These are phyloP conservation scores for Kwoniella newhampshirensis DNA, from an alignment of 768 basidiomycete species.

Conservation along the genomic window DNA sequence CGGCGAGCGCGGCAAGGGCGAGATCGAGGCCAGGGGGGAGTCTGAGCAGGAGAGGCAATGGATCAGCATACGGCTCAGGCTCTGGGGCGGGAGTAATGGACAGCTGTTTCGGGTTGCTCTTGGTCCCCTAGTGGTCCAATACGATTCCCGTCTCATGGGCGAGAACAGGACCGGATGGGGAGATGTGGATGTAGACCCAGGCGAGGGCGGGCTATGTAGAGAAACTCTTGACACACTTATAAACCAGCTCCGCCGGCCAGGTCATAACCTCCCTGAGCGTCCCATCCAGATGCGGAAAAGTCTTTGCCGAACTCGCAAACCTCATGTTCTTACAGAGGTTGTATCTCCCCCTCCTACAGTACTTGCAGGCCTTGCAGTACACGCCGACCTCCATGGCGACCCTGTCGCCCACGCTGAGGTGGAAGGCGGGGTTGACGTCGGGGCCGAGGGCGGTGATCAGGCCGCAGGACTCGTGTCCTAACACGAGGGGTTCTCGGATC, in stretches of 20 bases:
- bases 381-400: constrained; percentile 94
- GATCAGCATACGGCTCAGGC: no score
- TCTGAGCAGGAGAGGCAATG: constrained; percentile 16
- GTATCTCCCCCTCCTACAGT: constrained; percentile 67
- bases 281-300: constrained; percentile 89
- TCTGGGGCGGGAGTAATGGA: no score
- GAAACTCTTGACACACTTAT: constrained; percentile 75
- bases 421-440: constrained; percentile 51
- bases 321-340: constrained; percentile 89
- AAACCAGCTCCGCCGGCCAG: constrained; percentile 79
- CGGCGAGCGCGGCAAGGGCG: constrained; percentile 82
- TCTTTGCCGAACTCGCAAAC: constrained; percentile 85
- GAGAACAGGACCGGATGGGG: no score
- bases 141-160: no score
- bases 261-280: constrained; percentile 84
- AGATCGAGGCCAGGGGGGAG: constrained; percentile 73
- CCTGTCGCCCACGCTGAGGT: constrained; percentile 68
- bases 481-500: constrained; percentile 77
- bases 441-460: constrained; percentile 78
- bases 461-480: constrained; percentile 93
- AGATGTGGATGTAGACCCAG: no score
- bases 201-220: no score
- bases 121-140: no score
- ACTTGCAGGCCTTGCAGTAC: constrained; percentile 65
- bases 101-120: no score